Evolutionary conservation across 1,284 basidiomycete species (phyloP).

Genomic region (Rugosomyces carneus): DNA sequence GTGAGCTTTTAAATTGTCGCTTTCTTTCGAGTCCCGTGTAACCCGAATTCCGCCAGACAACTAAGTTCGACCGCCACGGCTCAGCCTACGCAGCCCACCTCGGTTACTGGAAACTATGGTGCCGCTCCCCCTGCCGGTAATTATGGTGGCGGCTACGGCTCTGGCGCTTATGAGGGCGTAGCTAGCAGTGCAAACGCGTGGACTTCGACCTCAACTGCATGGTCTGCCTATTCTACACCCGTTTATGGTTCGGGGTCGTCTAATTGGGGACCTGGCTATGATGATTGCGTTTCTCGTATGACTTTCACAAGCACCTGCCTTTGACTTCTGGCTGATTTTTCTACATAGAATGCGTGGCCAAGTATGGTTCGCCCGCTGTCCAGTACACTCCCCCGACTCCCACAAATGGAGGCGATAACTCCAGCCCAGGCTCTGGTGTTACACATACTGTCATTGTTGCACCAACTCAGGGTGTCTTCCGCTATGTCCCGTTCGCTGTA

Average conservation of each 20-base stretch:
- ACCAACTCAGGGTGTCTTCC: constrained; percentile 66
- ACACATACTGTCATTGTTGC: constrained; percentile 74
- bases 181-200: constrained; percentile 4
- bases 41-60: constrained; percentile 1
- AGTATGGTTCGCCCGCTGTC: constrained; percentile 40
- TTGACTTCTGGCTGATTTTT: background rate
- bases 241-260: constrained; percentile 62
- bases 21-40: background rate
- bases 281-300: constrained; percentile 67
- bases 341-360: constrained; percentile 55
- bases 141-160: constrained; percentile 16
- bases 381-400: constrained; percentile 29
- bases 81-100: constrained; percentile 9
- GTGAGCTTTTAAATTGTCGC: constrained; percentile 16
- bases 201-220: constrained; percentile 23
- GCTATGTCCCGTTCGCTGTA: constrained; percentile 65
- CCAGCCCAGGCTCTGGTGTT: constrained; percentile 39
- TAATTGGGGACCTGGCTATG: constrained; percentile 55
- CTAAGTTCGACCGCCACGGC: constrained; percentile 11
- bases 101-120: constrained; percentile 13
- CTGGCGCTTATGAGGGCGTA: constrained; percentile 11
- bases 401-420: constrained; percentile 30
- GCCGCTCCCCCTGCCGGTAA: constrained; percentile 11
- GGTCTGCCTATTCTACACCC: constrained; percentile 31
- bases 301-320: constrained; percentile 12